phyloP scores from a whole-genome alignment of 2,329 filamentous ascomycete genomes.

The Penicillium sp. region DNA sequence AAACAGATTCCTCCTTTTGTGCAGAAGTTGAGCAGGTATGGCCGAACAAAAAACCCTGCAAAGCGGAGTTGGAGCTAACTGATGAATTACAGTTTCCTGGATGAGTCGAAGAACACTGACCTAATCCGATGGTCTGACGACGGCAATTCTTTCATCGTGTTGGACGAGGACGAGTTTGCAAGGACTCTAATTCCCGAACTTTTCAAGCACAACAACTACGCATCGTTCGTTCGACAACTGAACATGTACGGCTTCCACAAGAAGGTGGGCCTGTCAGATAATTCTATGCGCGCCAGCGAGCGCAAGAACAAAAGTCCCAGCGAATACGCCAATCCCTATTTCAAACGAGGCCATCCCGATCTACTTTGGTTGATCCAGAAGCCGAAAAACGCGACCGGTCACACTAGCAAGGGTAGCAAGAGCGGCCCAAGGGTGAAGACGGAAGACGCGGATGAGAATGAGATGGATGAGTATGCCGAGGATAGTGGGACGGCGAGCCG shows the following conservation, averaged over 20 bases:
- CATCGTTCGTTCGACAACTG: slow-evolving; percentile 71
- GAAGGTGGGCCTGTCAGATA: slow-evolving; percentile 86
- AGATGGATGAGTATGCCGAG: slow-evolving; percentile 59
- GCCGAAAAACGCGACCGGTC: slow-evolving; percentile 68
- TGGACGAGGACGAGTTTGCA: slow-evolving; percentile 90
- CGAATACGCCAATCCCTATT: slow-evolving; percentile 97
- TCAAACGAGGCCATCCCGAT: slow-evolving; percentile 88
- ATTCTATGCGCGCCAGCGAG: slow-evolving; percentile 96
- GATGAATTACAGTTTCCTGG: slow-evolving; percentile 70
- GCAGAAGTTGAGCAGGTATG: slow-evolving; percentile 92
- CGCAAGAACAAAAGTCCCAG: slow-evolving; percentile 96
- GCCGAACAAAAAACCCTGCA: slow-evolving; percentile 24
- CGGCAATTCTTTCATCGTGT: slow-evolving; percentile 91
- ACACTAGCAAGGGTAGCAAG: slow-evolving; percentile 53
- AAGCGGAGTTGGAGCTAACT: neutral
- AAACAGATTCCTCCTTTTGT: slow-evolving; percentile 98
- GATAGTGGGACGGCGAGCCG: slow-evolving; percentile 35
- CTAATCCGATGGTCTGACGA: slow-evolving; percentile 96
- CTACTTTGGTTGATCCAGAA: slow-evolving; percentile 96
- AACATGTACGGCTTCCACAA: slow-evolving; percentile 66
- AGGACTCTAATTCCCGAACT: slow-evolving; percentile 71
- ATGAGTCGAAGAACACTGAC: slow-evolving; percentile 88
- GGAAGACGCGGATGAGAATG: slow-evolving; percentile 60
- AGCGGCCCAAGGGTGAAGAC: slow-evolving; percentile 45
- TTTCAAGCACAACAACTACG: slow-evolving; percentile 78